phyloP scores from a whole-genome alignment of 2,329 filamentous ascomycete genomes.

The Pseudocercospora cruenta region DNA sequence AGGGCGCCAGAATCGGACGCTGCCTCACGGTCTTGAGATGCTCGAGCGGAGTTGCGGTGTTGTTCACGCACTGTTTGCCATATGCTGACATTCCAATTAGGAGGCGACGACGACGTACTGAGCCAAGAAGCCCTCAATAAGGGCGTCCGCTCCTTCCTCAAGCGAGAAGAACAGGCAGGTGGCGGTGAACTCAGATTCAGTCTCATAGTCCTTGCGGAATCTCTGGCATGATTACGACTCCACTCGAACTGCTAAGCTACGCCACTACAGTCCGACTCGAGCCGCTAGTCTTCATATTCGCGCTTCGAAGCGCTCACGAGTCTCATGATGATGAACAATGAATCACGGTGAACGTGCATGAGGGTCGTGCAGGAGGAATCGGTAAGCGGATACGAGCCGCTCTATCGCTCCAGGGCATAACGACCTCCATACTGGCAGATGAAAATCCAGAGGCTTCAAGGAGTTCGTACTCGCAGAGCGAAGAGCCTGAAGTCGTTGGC shows the following conservation, averaged over 20 bases:
- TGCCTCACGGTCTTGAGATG: too few relatives aligned
- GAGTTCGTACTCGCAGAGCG: background rate
- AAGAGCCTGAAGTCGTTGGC: background rate
- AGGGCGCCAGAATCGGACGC: too few relatives aligned
- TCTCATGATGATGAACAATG: background rate
- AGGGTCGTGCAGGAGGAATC: too few relatives aligned
- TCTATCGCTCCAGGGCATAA: background rate
- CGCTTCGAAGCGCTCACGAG: background rate
- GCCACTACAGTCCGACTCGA: background rate
- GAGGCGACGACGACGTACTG: slow-evolving; percentile 52
- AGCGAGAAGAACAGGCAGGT: slow-evolving; percentile 58
- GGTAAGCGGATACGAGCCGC: too few relatives aligned
- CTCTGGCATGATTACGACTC: slow-evolving; percentile 52
- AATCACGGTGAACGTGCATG: background rate
- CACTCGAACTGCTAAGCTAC: background rate
- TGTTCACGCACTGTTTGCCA: background rate
- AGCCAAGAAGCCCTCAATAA: slow-evolving; percentile 74
- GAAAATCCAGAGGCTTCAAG: background rate
- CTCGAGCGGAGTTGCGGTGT: too few relatives aligned
- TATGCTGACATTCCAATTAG: background rate
- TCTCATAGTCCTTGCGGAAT: slow-evolving; percentile 62
- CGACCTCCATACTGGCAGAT: background rate
- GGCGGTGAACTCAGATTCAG: slow-evolving; percentile 65
- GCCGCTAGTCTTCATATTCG: background rate
- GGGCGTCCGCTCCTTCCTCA: slow-evolving; percentile 66